These are phyloP conservation scores for Aspergillus bertholletiae DNA, from an alignment of 495 filamentous ascomycete species.

Conservation along the genomic window DNA sequence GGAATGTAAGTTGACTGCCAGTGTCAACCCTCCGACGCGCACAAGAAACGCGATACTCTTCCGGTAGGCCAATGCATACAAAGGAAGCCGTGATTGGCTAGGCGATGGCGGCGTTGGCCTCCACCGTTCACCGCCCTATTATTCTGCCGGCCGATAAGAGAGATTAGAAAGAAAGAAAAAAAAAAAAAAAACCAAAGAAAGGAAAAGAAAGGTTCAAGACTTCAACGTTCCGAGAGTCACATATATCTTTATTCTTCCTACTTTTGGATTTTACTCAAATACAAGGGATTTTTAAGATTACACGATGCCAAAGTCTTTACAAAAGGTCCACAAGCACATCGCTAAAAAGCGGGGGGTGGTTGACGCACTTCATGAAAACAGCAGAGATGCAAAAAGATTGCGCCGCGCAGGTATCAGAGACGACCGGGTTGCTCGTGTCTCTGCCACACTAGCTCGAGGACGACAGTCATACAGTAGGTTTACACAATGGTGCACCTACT, in stretches of 20 bases:
- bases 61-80: not conserved
- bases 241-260: too few relatives aligned
- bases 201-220: too few relatives aligned
- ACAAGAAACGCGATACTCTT: conserved; percentile 21
- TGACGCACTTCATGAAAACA: conserved; percentile 75
- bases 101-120: conserved; percentile 2
- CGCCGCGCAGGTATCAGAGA: conserved; percentile 71
- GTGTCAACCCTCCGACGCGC: conserved; percentile 16
- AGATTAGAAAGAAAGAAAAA: conserved; percentile 10
- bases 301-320: conserved; percentile 69
- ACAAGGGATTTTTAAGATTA: not conserved
- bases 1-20: conserved; percentile 17
- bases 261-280: too few relatives aligned
- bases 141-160: conserved; percentile 22
- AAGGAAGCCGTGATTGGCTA: conserved; percentile 16
- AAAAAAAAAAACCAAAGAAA: conserved; percentile 9
- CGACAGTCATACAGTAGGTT: conserved; percentile 64
- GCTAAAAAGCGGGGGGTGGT: conserved; percentile 66
- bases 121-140: conserved; percentile 14
- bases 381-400: conserved; percentile 71
- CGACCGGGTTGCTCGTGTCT: conserved; percentile 68
- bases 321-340: conserved; percentile 82
- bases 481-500: not conserved
- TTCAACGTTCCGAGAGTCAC: too few relatives aligned
- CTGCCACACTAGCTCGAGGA: conserved; percentile 56